Base-by-base conservation (phyloP, 1,284 basidiomycete species). In the Apiotrichum sp. region DNA sequence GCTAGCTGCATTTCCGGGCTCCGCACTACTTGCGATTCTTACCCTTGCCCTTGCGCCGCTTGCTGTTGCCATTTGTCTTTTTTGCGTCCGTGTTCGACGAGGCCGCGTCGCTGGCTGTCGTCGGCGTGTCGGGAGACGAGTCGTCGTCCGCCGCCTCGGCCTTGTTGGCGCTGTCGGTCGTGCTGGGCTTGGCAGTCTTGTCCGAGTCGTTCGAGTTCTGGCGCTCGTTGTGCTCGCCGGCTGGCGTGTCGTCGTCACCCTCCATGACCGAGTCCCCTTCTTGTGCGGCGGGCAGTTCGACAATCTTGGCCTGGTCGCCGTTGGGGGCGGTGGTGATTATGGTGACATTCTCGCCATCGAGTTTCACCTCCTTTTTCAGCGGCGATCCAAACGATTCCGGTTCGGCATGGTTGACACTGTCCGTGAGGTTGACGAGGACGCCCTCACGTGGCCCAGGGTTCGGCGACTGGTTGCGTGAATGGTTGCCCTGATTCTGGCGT, bases 1-100 rank as follows among this genome's bases (percentile, higher is more conserved):
- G 8, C 36, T 38, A 38, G 36, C 36, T 22, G 22, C 31, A 46
- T 22, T 22, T 22, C 22, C 22, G 22, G 22, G 22, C 22, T 22
- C 22, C 22, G 22, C 13, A 55, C 52, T 55, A 52, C 57, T 55
- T 55, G 33, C 50, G 47, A 53, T 55, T 58, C 46, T 52, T 55
- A 41, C 45, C 50, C 53, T 50, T 55, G 38, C 52, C 50, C 53
- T 50, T 55, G 43, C 52, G 52, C 6, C 42, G 42, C 51, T 50
- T 50, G 32, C 47, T 45, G 47, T 53, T 41, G 31, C 36, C 36
- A 38, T 38, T 38, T 38, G 47, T 29, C 53, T 57, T 57, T 34
- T 38, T 42, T 31, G 43, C 50, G 38, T n/a, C 22, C 31, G 22
- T 14, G 14, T 33, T 9, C 7, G 47, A 29, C 38, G 39, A 22